Percentiles rank a stretch among this genome's conserved stretches.
Conservation (phyloP, 2,329 filamentous ascomycete genomes). For the Penicillium corylophilum region DNA sequence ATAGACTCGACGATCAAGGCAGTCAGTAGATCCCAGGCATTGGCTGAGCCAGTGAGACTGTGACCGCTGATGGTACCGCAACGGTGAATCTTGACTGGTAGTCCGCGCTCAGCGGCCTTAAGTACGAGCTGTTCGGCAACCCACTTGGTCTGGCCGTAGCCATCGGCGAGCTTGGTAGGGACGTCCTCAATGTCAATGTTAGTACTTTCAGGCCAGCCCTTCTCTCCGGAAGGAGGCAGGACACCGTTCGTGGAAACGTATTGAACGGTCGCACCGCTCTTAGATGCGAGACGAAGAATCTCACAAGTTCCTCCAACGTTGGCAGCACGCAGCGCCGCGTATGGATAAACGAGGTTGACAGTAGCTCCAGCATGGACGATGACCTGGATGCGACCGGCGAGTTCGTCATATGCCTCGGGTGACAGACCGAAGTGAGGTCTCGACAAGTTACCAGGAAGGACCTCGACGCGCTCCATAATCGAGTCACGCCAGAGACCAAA, state of each 20-base stretch:
- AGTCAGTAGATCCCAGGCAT: slow-evolving; percentile 74
- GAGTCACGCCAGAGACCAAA: slow-evolving; percentile 74
- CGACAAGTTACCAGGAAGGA: slow-evolving; percentile 71
- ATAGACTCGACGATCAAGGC: slow-evolving; percentile 76
- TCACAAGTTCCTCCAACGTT: slow-evolving; percentile 80
- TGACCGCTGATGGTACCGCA: slow-evolving; percentile 78
- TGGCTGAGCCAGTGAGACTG: slow-evolving; percentile 70
- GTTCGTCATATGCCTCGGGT: slow-evolving; percentile 62
- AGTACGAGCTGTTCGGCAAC: slow-evolving; percentile 73
- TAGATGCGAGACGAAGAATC: slow-evolving; percentile 68
- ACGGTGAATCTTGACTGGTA: slow-evolving; percentile 70
- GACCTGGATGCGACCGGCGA: slow-evolving; percentile 66
- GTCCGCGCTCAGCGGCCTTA: slow-evolving; percentile 66
- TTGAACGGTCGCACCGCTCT: slow-evolving; percentile 69
- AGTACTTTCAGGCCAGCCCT: slow-evolving; percentile 69
- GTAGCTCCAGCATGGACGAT: slow-evolving; percentile 76
- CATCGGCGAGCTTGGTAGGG: slow-evolving; percentile 66
- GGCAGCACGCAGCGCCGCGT: slow-evolving; percentile 69
- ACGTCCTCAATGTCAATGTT: slow-evolving; percentile 68
- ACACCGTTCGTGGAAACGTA: slow-evolving; percentile 81
- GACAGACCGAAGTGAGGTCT: slow-evolving; percentile 67
- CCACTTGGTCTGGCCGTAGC: slow-evolving; percentile 80
- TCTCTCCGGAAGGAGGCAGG: slow-evolving; percentile 62
- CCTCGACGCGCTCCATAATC: slow-evolving; percentile 74
- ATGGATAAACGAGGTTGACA: slow-evolving; percentile 79